phyloP scores from a whole-genome alignment of 228 moss, liverwort and hornwort species.

The Sphagnum fallax region DNA sequence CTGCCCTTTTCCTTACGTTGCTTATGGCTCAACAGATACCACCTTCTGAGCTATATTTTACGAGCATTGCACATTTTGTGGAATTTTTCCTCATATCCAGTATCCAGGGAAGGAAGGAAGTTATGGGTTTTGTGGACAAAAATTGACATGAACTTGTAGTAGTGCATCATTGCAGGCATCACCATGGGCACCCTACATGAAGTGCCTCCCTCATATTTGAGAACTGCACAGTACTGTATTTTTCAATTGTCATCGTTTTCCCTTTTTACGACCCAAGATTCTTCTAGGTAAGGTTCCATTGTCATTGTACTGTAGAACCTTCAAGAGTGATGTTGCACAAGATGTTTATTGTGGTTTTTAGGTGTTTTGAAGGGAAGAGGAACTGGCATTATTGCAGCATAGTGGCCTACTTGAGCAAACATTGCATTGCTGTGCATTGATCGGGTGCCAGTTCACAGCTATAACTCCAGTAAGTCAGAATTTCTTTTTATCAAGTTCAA shows the following conservation, averaged over 20 bases:
- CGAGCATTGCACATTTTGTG: too few species aligned
- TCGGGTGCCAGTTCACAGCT: conserved; percentile 21
- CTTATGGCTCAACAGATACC: too few species aligned
- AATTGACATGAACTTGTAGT: background rate
- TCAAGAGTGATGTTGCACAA: too few species aligned
- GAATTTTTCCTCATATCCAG: too few species aligned
- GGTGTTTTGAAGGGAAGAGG: conserved; percentile 44
- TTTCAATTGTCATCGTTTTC: background rate
- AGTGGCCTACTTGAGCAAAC: conserved; percentile 34
- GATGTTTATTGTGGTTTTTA: conserved; percentile 1
- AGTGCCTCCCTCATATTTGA: conserved; percentile 27
- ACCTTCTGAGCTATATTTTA: too few species aligned
- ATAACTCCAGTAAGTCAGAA: conserved; percentile 22
- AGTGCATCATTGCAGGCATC: conserved; percentile 29
- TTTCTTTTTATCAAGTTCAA: background rate
- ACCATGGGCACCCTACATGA: conserved; percentile 46
- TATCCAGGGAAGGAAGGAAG: too few species aligned
- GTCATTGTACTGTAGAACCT: too few species aligned
- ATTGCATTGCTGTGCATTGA: conserved; percentile 21
- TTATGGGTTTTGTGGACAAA: too few species aligned
- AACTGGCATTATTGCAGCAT: conserved; percentile 26
- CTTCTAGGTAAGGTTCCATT: too few species aligned
- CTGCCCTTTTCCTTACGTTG: background rate
- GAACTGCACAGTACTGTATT: conserved; percentile 34
- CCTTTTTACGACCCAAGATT: too few species aligned